These are phyloP conservation scores for Trebouxia gelatinosa DNA, from an alignment of 163 green algal species.

Conservation along the genomic window DNA sequence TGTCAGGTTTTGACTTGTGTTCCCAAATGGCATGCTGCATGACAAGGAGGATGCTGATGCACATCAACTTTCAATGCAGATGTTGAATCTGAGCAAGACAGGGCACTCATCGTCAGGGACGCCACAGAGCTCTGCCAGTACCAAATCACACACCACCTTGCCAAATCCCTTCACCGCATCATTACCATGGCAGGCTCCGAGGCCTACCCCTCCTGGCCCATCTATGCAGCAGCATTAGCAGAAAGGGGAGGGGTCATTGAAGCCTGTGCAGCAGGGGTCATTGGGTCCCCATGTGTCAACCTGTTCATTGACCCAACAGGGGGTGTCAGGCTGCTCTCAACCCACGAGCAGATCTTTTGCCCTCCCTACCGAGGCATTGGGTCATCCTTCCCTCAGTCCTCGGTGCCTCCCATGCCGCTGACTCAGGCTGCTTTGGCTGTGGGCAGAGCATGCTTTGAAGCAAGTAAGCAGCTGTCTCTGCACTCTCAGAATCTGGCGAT, in stretches of 20 bases:
- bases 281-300: slow-evolving; percentile 57
- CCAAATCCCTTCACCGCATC: not conserved
- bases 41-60: no score
- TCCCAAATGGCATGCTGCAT: no score
- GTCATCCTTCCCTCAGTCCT: slow-evolving; percentile 64
- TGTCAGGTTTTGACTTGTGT: no score
- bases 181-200: slow-evolving; percentile 10
- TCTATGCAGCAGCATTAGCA: slow-evolving; percentile 37
- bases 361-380: slow-evolving; percentile 56
- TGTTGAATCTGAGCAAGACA: not conserved
- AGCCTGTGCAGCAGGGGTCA: slow-evolving; percentile 33
- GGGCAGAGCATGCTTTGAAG: slow-evolving; percentile 38
- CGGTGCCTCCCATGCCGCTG: slow-evolving; percentile 56
- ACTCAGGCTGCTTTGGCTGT: slow-evolving; percentile 54
- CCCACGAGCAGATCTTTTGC: slow-evolving; percentile 70
- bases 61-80: not conserved
- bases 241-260: slow-evolving; percentile 38
- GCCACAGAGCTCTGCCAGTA: not conserved
- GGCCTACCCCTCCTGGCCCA: slow-evolving; percentile 43
- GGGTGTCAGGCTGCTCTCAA: slow-evolving; percentile 53
- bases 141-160: slow-evolving; percentile 11
- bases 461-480: no score
- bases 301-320: slow-evolving; percentile 64
- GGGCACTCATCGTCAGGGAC: not conserved
- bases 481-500: no score